These are phyloP conservation scores for Ophiostoma fasciatum DNA, from an alignment of 2,329 filamentous ascomycete genomes.

Conservation along the genomic window DNA sequence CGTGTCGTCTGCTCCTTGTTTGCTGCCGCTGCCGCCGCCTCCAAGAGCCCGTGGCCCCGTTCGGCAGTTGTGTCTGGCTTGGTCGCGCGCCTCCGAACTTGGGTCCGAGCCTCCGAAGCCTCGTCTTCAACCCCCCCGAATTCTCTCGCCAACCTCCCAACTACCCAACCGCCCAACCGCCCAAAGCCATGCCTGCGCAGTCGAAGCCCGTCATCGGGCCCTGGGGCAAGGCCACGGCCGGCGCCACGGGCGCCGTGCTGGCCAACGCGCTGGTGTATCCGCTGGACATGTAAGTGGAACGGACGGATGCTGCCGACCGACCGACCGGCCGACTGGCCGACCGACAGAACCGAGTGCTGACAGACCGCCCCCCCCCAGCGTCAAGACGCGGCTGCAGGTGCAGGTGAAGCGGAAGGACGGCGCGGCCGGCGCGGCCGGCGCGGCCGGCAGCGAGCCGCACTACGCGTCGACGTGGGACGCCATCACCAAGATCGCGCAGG, in stretches of 20 bases:
- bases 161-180: too few relatives aligned
- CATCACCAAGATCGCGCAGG: constrained; percentile 64
- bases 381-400: constrained; percentile 93
- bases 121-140: too few relatives aligned
- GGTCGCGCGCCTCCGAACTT: too few relatives aligned
- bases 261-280: constrained; percentile 95
- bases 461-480: constrained; percentile 84
- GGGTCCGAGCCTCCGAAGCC: too few relatives aligned
- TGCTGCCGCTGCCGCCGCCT: too few relatives aligned
- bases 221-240: constrained; percentile 86
- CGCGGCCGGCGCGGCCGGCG: constrained; percentile 27
- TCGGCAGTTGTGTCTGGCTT: too few relatives aligned
- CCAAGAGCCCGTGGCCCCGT: too few relatives aligned
- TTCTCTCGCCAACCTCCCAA: too few relatives aligned
- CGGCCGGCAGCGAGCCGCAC: constrained; percentile 41
- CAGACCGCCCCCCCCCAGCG: constrained; percentile 48
- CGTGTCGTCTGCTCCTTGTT: too few relatives aligned
- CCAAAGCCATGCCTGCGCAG: constrained; percentile 31
- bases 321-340: too few relatives aligned
- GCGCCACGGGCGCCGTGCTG: constrained; percentile 81
- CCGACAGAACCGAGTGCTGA: too few relatives aligned
- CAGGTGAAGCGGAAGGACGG: constrained; percentile 57
- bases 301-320: too few relatives aligned
- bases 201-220: constrained; percentile 66
- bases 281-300: constrained; percentile 90